Evolutionary conservation across 2,329 filamentous ascomycete genomes (phyloP).

Genomic region (Chaetoscypha palmicola): DNA sequence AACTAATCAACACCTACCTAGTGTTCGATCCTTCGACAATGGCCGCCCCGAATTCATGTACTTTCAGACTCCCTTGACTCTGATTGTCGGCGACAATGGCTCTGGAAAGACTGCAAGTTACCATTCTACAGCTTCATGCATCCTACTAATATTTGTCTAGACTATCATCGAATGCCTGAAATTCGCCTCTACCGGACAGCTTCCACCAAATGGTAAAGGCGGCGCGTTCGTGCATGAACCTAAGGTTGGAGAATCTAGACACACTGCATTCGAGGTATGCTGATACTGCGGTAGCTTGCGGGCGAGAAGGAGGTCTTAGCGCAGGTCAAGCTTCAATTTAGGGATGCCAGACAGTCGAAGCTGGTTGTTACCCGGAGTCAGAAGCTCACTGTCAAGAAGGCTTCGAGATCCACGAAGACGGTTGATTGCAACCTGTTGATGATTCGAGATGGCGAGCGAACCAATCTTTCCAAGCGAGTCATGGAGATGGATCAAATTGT

Average conservation of each 20-base stretch:
- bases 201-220: slow-evolving; percentile 82
- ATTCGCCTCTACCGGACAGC: slow-evolving; percentile 90
- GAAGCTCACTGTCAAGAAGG: slow-evolving; percentile 79
- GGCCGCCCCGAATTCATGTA: slow-evolving; percentile 68
- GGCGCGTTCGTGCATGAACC: slow-evolving; percentile 96
- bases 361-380: slow-evolving; percentile 80
- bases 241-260: slow-evolving; percentile 46
- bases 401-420: slow-evolving; percentile 66
- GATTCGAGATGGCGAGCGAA: slow-evolving; percentile 71
- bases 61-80: slow-evolving; percentile 83
- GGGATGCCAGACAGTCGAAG: slow-evolving; percentile 66
- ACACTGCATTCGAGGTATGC: slow-evolving; percentile 7
- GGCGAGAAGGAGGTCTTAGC: slow-evolving; percentile 85
- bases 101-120: slow-evolving; percentile 77
- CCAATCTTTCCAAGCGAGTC: slow-evolving; percentile 69
- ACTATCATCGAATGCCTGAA: slow-evolving; percentile 99
- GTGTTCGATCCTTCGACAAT: slow-evolving; percentile 80
- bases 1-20: slow-evolving; percentile 24
- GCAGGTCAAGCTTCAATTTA: slow-evolving; percentile 86
- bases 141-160: slow-evolving; percentile 29
- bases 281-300: slow-evolving; percentile 46
- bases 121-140: not conserved
- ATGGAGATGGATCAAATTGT: slow-evolving; percentile 78
- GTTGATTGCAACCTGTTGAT: slow-evolving; percentile 74
- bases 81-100: slow-evolving; percentile 96